Evolutionary conservation across 805 yeast genomes (phyloP), one percentile per base, ranked within the genome.

Genomic region (Yarrowia sp.): DNA sequence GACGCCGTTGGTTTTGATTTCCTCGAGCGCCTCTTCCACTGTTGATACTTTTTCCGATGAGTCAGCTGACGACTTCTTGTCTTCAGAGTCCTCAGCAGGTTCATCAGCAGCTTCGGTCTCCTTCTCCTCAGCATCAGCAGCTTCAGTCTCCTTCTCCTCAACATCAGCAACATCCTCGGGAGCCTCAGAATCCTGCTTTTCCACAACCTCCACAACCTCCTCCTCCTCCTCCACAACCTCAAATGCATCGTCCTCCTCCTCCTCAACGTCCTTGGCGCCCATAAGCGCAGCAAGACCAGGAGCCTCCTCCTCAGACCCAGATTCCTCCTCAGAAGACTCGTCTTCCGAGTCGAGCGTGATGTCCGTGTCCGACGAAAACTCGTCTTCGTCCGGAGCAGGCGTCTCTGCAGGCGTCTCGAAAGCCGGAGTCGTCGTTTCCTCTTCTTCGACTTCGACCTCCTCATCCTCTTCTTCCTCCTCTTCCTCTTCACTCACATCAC

Each of bases 251-350:
- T 55, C 61, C 12, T 39, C 44, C 18, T 55, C 61, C 25, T 36
- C 61, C 14, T 53, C 60, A 12, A 53, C 27, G 8, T 25, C 47
- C 29, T 55, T 55, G 18, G 35, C 47, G 14, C 46, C 47, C 46
- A 55, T 36, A 18, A 55, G 61, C 21, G 47, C 42, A 38, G 61
- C 61, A 1, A 38, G 47, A 14, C 61, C 47, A 18, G 56, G 61
- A 13, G 46, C 33, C 24, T 55, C 65, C 33, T 14, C 62, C 35
- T 46, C 62, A 8, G 36, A 63, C 13, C 29, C 64, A 16, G 56
- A 63, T 7, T 55, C 65, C 12, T 56, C 61, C 10, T 36, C 44
- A 13, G 44, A 39, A 8, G 44, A 22, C 13, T 62, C 63, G 7
- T 16, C 59, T 16, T 47, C 62, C 4, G 61, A 55, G 12, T 55